A percentile compares a stretch with the other conserved stretches of the same genome.
Evolutionary conservation across 345 rosid species (phyloP).

Genomic region (Melastoma malabathricum): DNA sequence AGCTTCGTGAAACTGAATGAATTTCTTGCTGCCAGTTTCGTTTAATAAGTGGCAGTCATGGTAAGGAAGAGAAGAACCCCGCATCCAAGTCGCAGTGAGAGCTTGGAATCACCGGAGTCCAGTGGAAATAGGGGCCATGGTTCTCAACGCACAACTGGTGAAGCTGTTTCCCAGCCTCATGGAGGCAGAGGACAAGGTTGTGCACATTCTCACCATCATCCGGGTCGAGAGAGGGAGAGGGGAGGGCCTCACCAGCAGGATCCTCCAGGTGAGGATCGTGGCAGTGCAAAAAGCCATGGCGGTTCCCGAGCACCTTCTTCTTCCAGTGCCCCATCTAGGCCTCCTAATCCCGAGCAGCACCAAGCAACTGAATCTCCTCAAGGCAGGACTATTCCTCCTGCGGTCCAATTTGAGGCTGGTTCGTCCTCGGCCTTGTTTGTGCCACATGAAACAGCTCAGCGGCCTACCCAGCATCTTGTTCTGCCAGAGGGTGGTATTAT

Average conservation of each 20-base stretch:
- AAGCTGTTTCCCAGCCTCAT: conserved; percentile 27
- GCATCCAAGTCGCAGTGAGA: conserved; percentile 38
- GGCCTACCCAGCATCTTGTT: background rate
- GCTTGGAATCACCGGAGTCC: conserved; percentile 41
- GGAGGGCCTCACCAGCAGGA: conserved; percentile 46
- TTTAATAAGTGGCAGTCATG: conserved; percentile 27
- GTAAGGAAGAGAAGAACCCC: conserved; percentile 61
- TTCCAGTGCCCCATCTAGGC: conserved; percentile 38
- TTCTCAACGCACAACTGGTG: conserved; percentile 24
- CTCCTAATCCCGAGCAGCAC: conserved; percentile 79
- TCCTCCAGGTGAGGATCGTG: conserved; percentile 20
- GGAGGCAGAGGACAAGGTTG: conserved; percentile 16
- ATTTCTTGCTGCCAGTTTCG: no score
- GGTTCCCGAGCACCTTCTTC: conserved; percentile 11
- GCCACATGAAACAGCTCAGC: conserved; percentile 34
- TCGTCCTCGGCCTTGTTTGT: conserved; percentile 23
- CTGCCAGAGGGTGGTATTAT: conserved; percentile 32
- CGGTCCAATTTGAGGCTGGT: conserved; percentile 33
- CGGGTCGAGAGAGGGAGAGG: conserved; percentile 44
- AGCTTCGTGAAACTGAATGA: no score
- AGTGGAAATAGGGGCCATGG: conserved; percentile 30
- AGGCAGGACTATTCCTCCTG: conserved; percentile 38
- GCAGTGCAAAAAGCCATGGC: conserved; percentile 17
- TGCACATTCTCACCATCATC: conserved; percentile 15
- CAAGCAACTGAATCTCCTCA: conserved; percentile 66